Evolutionary conservation across 192 early-diverging fungal species (phyloP).

Genomic region (Backusella morwellensis): DNA sequence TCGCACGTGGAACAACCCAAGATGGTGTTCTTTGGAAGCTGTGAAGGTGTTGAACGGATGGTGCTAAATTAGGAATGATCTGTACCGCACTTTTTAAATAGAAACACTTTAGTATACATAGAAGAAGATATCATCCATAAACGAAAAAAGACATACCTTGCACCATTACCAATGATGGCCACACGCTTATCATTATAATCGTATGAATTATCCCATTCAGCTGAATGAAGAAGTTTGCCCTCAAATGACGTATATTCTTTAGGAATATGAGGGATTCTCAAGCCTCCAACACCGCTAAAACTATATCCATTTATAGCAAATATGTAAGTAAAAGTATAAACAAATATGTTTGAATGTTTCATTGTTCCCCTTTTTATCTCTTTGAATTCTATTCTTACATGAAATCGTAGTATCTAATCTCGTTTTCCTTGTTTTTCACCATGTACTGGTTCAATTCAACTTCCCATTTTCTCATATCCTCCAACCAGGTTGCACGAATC

Average conservation of each 20-base stretch:
- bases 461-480: slow-evolving; percentile 38
- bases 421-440: background rate
- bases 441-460: slow-evolving; percentile 3
- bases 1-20: slow-evolving; percentile 41
- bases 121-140: background rate
- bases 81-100: slow-evolving; percentile 39
- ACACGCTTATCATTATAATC: slow-evolving; percentile 45
- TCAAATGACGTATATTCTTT: slow-evolving; percentile 41
- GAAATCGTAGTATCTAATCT: slow-evolving; percentile 18
- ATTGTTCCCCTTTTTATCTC: background rate
- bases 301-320: background rate
- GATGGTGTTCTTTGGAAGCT: slow-evolving; percentile 50
- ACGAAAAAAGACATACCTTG: slow-evolving; percentile 28
- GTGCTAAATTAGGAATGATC: slow-evolving; percentile 39
- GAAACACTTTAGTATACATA: background rate
- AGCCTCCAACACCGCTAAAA: slow-evolving; percentile 44
- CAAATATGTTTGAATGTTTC: background rate
- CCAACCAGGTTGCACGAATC: slow-evolving; percentile 32
- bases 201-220: slow-evolving; percentile 31
- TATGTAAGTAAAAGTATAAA: background rate
- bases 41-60: slow-evolving; percentile 31
- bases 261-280: slow-evolving; percentile 45
- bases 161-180: slow-evolving; percentile 48
- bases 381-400: slow-evolving; percentile 16
- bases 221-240: slow-evolving; percentile 32